These are phyloP conservation scores for Jacaranda mimosifolia DNA, from an alignment of 257 asterid genomes.

Conservation along the genomic window DNA sequence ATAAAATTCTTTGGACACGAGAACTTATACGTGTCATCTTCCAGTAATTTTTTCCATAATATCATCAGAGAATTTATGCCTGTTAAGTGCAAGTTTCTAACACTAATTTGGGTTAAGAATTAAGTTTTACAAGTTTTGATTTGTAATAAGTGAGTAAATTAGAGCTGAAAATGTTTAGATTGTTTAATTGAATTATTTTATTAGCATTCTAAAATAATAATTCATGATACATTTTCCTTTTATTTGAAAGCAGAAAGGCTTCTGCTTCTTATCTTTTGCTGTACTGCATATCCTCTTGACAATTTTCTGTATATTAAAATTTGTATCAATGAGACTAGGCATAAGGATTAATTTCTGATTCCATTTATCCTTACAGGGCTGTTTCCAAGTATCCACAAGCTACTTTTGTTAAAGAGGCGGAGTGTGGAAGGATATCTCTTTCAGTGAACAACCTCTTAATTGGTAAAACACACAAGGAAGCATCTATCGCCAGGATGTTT, in stretches of 20 bases:
- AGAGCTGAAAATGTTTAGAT: not conserved
- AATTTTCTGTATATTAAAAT: not conserved
- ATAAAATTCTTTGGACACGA: too few species aligned
- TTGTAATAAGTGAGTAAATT: not conserved
- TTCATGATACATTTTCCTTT: not conserved
- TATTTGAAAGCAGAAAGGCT: not conserved
- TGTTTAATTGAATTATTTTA: too few species aligned
- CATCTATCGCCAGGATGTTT: constrained; percentile 87
- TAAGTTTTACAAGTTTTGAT: constrained; percentile 13
- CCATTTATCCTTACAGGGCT: constrained; percentile 53
- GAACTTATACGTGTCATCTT: too few species aligned
- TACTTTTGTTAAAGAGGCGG: constrained; percentile 66
- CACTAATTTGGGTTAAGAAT: constrained; percentile 6
- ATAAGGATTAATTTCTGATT: constrained; percentile 14
- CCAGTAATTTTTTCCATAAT: too few species aligned
- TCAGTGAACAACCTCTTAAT: constrained; percentile 68
- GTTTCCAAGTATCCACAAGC: constrained; percentile 85
- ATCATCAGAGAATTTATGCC: too few species aligned
- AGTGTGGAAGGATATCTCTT: constrained; percentile 56
- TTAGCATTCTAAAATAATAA: too few species aligned
- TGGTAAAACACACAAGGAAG: constrained; percentile 88
- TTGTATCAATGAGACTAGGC: not conserved
- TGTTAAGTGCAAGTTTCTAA: not conserved
- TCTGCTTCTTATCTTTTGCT: not conserved
- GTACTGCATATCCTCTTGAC: not conserved